Evolutionary conservation across 106 monocot species (phyloP).

Genomic region (Phalaenopsis equestris): DNA sequence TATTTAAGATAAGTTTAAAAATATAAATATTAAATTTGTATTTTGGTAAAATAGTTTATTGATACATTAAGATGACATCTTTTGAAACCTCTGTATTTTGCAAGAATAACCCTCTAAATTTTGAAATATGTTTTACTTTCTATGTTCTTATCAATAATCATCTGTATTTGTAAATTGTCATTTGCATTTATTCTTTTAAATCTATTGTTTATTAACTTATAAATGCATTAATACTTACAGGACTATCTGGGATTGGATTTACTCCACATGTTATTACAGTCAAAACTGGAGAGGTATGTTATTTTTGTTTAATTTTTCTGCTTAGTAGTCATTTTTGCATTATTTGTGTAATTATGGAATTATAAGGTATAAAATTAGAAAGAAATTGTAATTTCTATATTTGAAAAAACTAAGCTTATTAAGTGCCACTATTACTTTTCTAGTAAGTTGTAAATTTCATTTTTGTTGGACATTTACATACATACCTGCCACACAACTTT

Average conservation of each 20-base stretch:
- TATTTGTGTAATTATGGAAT: background rate
- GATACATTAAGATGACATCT: too few species aligned
- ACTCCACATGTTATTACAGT: conserved; percentile 72
- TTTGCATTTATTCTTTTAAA: background rate
- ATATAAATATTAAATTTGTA: too few species aligned
- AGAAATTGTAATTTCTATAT: background rate
- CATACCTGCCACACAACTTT: too few species aligned
- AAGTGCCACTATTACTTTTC: background rate
- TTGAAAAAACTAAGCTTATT: background rate
- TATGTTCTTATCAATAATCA: too few species aligned
- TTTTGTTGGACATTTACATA: background rate
- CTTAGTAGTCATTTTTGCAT: background rate
- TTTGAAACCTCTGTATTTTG: too few species aligned
- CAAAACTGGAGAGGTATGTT: conserved; percentile 64
- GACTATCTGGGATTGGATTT: conserved; percentile 59
- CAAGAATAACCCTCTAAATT: too few species aligned
- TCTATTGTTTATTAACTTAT: background rate
- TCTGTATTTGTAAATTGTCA: too few species aligned
- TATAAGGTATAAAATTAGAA: background rate
- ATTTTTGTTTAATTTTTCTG: background rate
- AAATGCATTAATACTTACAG: conserved; percentile 22
- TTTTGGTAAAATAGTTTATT: too few species aligned
- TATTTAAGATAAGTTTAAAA: too few species aligned
- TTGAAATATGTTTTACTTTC: too few species aligned
- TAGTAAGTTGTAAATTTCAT: background rate